Percentiles rank a stretch among this genome's conserved stretches.
Evolutionary conservation across 257 asterid genomes (phyloP).

Genomic region (Rubia yunnanensis): DNA sequence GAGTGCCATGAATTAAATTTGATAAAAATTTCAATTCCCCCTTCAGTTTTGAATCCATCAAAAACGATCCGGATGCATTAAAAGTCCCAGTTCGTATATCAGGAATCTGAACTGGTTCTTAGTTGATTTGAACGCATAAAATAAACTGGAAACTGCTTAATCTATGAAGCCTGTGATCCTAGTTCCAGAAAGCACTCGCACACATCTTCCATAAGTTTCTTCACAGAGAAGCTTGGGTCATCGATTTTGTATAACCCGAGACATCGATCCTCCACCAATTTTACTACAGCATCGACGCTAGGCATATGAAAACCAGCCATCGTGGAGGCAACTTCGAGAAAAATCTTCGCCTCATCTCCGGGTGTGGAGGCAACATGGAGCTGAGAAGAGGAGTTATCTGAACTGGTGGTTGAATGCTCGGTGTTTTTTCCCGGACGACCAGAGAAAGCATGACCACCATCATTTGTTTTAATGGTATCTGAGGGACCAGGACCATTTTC

Average conservation of each 20-base stretch:
- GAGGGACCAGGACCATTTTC: not conserved
- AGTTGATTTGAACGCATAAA: not conserved
- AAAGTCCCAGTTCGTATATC: not conserved
- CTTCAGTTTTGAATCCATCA: too few relatives aligned
- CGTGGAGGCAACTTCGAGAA: constrained; percentile 16
- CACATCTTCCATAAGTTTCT: constrained; percentile 44
- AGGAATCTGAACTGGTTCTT: not conserved
- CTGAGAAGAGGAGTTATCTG: not conserved
- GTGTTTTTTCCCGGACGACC: not conserved
- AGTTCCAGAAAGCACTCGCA: constrained; percentile 38
- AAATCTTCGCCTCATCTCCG: constrained; percentile 25
- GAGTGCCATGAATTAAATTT: too few relatives aligned
- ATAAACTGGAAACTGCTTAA: not conserved
- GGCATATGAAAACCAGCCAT: constrained; percentile 22
- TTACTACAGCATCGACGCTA: constrained; percentile 16
- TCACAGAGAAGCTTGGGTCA: constrained; percentile 38
- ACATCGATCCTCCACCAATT: constrained; percentile 29
- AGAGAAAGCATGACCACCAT: not conserved
- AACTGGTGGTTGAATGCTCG: not conserved
- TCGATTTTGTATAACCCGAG: constrained; percentile 28
- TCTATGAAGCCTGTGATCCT: constrained; percentile 24
- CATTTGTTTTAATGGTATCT: too few relatives aligned
- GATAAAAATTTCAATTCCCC: too few relatives aligned
- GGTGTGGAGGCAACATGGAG: constrained; percentile 21
- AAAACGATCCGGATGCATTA: too few relatives aligned